Evolutionary conservation across 2,329 filamentous ascomycete genomes (phyloP), one percentile per base, ranked within the genome.

Genomic region (Claviceps quebecensis): DNA sequence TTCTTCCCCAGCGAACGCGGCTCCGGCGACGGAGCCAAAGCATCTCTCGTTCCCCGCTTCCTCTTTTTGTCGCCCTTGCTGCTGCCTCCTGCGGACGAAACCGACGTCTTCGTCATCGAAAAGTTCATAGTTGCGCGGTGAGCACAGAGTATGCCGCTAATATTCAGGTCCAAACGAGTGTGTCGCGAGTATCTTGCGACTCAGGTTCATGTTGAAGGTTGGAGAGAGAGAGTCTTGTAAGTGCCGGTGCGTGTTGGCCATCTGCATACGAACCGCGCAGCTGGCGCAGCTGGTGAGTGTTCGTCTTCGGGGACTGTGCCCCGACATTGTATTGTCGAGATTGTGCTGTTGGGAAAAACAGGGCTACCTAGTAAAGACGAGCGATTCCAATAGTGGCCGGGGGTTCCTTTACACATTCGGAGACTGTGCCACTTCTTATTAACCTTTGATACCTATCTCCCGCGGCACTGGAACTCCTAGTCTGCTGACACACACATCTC

Each of bases 191-290:
- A 46, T 52, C 13, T 54, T 45, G 2, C 48, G 23, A 29, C 49
- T 49, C 23, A 61, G 19, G 3, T 44, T 11, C 6, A 60, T 40
- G 8, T 45, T 47, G 29, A 34, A 34, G 9, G 29, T 4, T 40
- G 26, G 1, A 54, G 54, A 0, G 56, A 54, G 2, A 58, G 50
- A 4, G 51, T 50, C 3, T 61, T 3, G 5, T 46, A 14, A 1
- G 51, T 57, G 22, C 50, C 34, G 26, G 9, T 13, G 53, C 54
- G 17, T 51, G 43, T n/a, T 6, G 53, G 16, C 56, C 60, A 41
- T 61, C 56, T 22, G 53, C 46, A 62, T 55, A 37, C 46, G 52
- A 6, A 60, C 39, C 1, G 38, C 45, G 34, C 58, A 51, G 47
- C 45, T 54, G 38, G 51, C 53, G 44, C 54, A 54, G 37, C 37